phyloP scores from a whole-genome alignment of 768 basidiomycete genomes.

The Pisolithus sp. region DNA sequence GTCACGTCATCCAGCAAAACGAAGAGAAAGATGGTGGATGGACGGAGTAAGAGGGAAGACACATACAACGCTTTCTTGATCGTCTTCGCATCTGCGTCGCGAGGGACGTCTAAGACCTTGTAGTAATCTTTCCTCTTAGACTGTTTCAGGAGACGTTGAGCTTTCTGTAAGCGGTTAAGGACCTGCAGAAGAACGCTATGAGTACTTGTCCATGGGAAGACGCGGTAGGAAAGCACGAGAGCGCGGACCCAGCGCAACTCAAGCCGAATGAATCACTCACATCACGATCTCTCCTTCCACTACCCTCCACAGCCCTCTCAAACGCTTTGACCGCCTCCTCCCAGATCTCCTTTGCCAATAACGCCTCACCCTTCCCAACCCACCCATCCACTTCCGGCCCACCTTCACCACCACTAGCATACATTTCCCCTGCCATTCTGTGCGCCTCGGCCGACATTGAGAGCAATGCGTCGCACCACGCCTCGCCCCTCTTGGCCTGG shows the following conservation, averaged over 20 bases:
- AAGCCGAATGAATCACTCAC: slow-evolving; percentile 34
- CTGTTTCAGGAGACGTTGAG: slow-evolving; percentile 83
- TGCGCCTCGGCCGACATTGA: slow-evolving; percentile 39
- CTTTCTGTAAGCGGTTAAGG: slow-evolving; percentile 65
- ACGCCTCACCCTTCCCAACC: slow-evolving; percentile 63
- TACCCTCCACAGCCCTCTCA: slow-evolving; percentile 77
- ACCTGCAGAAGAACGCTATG: slow-evolving; percentile 39
- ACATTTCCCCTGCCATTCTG: slow-evolving; percentile 22
- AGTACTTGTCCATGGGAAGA: too few relatives aligned
- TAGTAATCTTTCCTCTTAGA: slow-evolving; percentile 94
- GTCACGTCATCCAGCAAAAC: too few relatives aligned
- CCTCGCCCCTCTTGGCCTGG: slow-evolving; percentile 45
- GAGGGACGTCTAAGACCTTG: slow-evolving; percentile 82
- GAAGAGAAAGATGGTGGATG: too few relatives aligned
- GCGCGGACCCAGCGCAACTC: too few relatives aligned
- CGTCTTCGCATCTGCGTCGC: slow-evolving; percentile 82
- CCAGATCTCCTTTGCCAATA: slow-evolving; percentile 70
- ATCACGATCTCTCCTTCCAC: slow-evolving; percentile 68
- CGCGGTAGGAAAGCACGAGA: too few relatives aligned
- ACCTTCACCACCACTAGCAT: slow-evolving; percentile 36
- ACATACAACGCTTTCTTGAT: slow-evolving; percentile 94
- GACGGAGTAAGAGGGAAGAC: not conserved
- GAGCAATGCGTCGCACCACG: slow-evolving; percentile 69
- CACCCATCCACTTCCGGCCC: slow-evolving; percentile 68
- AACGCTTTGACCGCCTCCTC: slow-evolving; percentile 78